phyloP scores from a whole-genome alignment of 1,284 basidiomycete species.

The Pyrrhoderma noxium region DNA sequence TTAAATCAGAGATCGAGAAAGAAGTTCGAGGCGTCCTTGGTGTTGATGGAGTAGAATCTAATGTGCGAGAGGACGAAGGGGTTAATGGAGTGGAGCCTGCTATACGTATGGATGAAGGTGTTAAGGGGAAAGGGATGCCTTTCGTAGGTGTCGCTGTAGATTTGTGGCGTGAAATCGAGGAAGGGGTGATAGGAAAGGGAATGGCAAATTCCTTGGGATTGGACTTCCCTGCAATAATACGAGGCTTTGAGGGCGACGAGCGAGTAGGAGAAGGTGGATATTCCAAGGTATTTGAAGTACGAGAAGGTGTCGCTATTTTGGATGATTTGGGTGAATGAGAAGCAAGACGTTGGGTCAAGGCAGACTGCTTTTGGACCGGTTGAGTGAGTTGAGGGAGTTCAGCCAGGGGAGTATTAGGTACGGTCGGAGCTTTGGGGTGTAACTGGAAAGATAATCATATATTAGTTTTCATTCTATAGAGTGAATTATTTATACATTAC shows the following conservation, averaged over 20 bases:
- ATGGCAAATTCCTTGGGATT: slow-evolving; percentile 21
- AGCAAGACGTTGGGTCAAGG: slow-evolving; percentile 59
- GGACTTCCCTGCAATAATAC: slow-evolving; percentile 24
- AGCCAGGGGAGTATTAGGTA: slow-evolving; percentile 59
- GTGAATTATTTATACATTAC: slow-evolving; percentile 30
- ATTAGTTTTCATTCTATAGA: not conserved
- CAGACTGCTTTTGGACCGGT: slow-evolving; percentile 46
- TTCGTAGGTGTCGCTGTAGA: slow-evolving; percentile 23
- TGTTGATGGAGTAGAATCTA: slow-evolving; percentile 31
- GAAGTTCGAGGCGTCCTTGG: slow-evolving; percentile 43
- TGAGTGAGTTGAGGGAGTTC: slow-evolving; percentile 51
- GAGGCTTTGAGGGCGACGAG: slow-evolving; percentile 27
- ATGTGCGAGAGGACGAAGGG: slow-evolving; percentile 21
- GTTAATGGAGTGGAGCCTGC: slow-evolving; percentile 31
- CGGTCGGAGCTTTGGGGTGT: slow-evolving; percentile 33
- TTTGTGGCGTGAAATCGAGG: no score
- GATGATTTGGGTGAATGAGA: slow-evolving; percentile 59
- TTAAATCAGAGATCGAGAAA: slow-evolving; percentile 26
- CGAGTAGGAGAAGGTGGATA: slow-evolving; percentile 41
- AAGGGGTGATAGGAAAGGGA: slow-evolving; percentile 36
- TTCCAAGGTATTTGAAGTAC: slow-evolving; percentile 34
- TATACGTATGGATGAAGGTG: slow-evolving; percentile 26
- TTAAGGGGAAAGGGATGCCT: slow-evolving; percentile 46
- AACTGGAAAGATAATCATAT: slow-evolving; percentile 34
- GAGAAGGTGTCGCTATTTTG: slow-evolving; percentile 20